A percentile compares a stretch with the other conserved stretches of the same genome.
Conservation (phyloP, 169 alveolate genomes). For the Amoebophrya sp. region DNA sequence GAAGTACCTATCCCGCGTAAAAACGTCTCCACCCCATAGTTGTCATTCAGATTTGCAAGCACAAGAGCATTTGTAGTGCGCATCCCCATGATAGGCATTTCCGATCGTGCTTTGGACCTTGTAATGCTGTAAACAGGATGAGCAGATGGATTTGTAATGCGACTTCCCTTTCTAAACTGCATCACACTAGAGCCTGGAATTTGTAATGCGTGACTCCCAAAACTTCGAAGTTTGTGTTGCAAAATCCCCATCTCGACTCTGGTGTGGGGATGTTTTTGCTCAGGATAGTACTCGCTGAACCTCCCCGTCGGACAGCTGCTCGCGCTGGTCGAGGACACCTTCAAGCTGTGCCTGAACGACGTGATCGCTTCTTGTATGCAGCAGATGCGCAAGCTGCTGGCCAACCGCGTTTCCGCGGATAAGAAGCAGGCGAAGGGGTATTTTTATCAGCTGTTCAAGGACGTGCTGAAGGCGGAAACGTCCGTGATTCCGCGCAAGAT, state of each 20-base stretch:
- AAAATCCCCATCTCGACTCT: no score
- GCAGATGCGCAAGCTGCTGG: neutral
- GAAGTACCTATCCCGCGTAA: conserved; percentile 21
- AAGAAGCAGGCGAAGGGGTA: neutral
- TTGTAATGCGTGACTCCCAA: neutral
- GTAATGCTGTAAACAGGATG: no score
- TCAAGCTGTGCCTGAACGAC: neutral
- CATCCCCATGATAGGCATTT: neutral
- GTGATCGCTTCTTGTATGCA: neutral
- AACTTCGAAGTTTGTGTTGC: no score
- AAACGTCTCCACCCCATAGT: no score
- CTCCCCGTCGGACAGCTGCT: neutral
- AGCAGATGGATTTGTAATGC: no score
- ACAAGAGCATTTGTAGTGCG: no score
- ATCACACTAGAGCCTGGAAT: neutral
- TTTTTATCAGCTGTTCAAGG: neutral
- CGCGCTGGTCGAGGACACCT: neutral
- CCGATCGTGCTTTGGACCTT: no score
- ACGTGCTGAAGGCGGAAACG: neutral
- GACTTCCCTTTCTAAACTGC: no score
- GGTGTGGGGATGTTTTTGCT: no score
- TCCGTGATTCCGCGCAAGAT: neutral
- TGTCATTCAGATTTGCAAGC: no score
- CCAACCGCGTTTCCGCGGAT: neutral
- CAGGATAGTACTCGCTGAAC: neutral